These are phyloP conservation scores for Sporothrix pallida DNA, from an alignment of 2,329 filamentous ascomycete genomes.

Conservation along the genomic window DNA sequence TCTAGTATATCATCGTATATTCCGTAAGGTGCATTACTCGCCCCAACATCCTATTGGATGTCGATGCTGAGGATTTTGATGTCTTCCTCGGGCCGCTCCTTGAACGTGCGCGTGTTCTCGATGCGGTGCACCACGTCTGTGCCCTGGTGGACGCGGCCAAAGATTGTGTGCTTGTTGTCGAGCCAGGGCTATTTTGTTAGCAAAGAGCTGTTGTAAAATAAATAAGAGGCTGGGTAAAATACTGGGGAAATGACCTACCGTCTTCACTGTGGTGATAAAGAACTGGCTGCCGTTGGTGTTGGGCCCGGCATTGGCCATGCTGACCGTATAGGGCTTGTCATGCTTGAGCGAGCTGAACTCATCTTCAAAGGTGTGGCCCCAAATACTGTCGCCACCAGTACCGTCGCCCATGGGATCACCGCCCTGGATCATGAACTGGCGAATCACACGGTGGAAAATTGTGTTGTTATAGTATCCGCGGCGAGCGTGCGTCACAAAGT, in stretches of 20 bases:
- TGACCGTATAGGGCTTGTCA: conserved; percentile 94
- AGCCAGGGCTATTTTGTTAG: conserved; percentile 72
- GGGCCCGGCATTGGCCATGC: conserved; percentile 96
- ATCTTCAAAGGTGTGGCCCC: conserved; percentile 90
- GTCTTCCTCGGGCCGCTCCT: conserved; percentile 95
- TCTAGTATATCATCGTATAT: background rate
- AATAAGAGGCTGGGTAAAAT: background rate
- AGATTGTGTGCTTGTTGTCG: conserved; percentile 95
- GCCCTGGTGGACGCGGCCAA: conserved; percentile 86
- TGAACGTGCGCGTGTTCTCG: conserved; percentile 83
- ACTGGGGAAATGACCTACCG: conserved; percentile 59
- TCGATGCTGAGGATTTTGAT: conserved; percentile 96
- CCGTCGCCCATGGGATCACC: conserved; percentile 88
- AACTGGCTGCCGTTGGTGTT: conserved; percentile 97
- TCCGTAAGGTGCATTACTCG: too few relatives aligned
- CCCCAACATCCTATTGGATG: conserved; percentile 49
- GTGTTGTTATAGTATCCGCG: conserved; percentile 96
- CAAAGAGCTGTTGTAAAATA: background rate
- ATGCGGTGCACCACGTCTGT: conserved; percentile 96
- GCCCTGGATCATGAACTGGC: conserved; percentile 96
- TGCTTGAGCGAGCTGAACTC: conserved; percentile 91
- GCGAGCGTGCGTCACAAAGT: conserved; percentile 90
- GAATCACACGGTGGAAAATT: conserved; percentile 95
- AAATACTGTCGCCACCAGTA: conserved; percentile 88
- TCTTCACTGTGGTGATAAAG: conserved; percentile 97